phyloP scores from a whole-genome alignment of 2,329 filamentous ascomycete species.

The Aspergillus brunneoviolaceus region DNA sequence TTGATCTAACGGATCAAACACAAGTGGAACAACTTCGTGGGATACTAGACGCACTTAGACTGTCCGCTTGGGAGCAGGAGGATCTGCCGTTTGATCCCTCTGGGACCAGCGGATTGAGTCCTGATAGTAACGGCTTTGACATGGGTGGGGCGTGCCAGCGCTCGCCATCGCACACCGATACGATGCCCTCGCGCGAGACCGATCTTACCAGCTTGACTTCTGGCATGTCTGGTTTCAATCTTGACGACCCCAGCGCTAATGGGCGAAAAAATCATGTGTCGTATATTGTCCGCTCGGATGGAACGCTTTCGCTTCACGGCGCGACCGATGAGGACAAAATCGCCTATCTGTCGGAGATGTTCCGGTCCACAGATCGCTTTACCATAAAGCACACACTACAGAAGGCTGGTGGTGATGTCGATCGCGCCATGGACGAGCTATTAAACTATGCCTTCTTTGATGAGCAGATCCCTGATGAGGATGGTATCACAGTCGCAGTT shows the following conservation, averaged over 20 bases:
- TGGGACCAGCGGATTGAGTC: conserved; percentile 57
- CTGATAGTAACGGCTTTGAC: conserved; percentile 21
- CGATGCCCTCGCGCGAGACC: conserved; percentile 47
- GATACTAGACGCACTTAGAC: conserved; percentile 66
- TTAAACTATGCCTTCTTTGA: conserved; percentile 77
- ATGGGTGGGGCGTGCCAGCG: conserved; percentile 27
- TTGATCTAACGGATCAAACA: conserved; percentile 57
- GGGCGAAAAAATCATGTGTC: conserved; percentile 15
- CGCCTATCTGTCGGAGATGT: conserved; percentile 65
- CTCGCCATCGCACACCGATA: conserved; percentile 30
- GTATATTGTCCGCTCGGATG: conserved; percentile 31
- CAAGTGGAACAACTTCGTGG: conserved; percentile 56
- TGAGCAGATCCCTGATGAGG: conserved; percentile 57
- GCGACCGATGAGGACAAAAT: conserved; percentile 59
- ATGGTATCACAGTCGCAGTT: conserved; percentile 43
- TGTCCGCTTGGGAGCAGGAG: conserved; percentile 69
- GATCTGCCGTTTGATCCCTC: conserved; percentile 70
- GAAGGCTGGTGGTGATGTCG: conserved; percentile 66
- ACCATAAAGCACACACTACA: conserved; percentile 67
- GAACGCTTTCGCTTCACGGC: conserved; percentile 29
- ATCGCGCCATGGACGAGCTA: conserved; percentile 73
- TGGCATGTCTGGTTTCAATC: conserved; percentile 40
- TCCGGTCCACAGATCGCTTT: conserved; percentile 65
- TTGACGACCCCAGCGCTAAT: conserved; percentile 24
- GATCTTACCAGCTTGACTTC: conserved; percentile 53